Percentiles rank a stretch among this genome's conserved stretches.
Conservation (phyloP, 768 basidiomycete genomes). For the Sporobolomyces pararoseus region DNA sequence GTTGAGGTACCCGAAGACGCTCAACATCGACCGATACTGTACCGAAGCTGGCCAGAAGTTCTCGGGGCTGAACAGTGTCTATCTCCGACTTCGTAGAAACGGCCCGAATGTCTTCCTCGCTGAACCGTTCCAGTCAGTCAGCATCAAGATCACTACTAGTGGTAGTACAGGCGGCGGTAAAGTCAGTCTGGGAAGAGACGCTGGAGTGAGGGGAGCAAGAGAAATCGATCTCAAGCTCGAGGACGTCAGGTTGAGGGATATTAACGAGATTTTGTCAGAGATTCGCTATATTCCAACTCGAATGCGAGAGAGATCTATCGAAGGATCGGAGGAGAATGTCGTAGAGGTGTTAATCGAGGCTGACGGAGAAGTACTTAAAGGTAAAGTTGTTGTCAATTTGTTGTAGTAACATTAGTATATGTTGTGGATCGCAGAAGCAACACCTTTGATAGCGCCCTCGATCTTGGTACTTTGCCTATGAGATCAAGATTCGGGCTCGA, state of each 20-base stretch:
- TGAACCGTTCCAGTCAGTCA: no score
- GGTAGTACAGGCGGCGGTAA: neutral
- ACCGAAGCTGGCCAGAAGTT: no score
- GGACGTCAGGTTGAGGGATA: constrained; percentile 12
- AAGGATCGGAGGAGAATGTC: constrained; percentile 16
- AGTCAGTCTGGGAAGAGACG: neutral
- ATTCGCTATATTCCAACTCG: constrained; percentile 22
- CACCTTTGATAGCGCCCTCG: no score
- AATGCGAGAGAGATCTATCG: neutral
- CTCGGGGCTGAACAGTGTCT: no score
- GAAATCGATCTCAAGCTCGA: neutral
- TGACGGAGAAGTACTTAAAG: constrained; percentile 17
- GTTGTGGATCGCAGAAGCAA: no score
- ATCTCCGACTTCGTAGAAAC: no score
- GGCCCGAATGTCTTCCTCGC: no score
- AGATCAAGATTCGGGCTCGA: no score
- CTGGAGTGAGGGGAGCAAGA: constrained; percentile 10
- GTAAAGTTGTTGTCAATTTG: neutral
- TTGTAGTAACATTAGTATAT: constrained; percentile 4
- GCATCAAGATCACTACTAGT: constrained; percentile 16
- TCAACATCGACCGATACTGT: no score
- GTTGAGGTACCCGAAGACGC: no score
- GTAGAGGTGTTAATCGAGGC: no score
- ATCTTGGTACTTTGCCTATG: no score
- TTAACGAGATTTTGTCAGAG: constrained; percentile 28